Evolutionary conservation across 805 yeast genomes (phyloP), one percentile per base, ranked within the genome.

Genomic region (Wickerhamiella allomyrinae): DNA sequence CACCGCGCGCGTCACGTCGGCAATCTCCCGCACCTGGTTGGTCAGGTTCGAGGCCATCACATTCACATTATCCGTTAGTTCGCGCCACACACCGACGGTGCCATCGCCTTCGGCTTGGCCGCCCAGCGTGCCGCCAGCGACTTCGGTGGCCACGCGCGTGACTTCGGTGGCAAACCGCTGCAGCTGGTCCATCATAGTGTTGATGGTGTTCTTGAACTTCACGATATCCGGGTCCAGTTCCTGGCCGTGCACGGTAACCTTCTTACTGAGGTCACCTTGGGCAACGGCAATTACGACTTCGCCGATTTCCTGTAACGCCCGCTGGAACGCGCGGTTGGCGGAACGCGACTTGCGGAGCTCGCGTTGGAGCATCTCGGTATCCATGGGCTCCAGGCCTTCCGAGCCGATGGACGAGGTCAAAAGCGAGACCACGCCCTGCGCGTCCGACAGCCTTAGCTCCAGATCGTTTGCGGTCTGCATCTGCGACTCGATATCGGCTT

Each of bases 21-120:
- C 91, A 46, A 83, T 83, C 61, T 82, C 93, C 62, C 94, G 66
- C 47, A 84, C 94, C 61, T 83, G 94, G 41, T 85, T 80, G 2
- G 94, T 83, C 53, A 83, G 70, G 59, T 84, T 83, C 41, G 79
- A 68, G 25, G 94, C 94, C 94, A 83, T 83, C 29, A 89, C 85
- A 57, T 83, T 84, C 50, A 83, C 85, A 51, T 83, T 83, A 58
- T 83, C 93, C 6, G 93, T 78, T 34, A 84, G 68, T 54, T 79
- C 86, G 53, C 80, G 76, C 94, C 94, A 83, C 38, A 82, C 80
- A 40, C 94, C 95, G 7, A 77, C 83, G 1, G 87, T 75, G n/a
- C 87, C 89, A 41, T 76, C 78, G 47, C 77, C 78, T 48, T 78
- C 80, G 33, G 89, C 93, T 56, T 81, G 91, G 29, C 94, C 94